Evolutionary conservation across 192 early-diverging fungal species (phyloP).

Genomic region (Lobosporangium transversale): DNA sequence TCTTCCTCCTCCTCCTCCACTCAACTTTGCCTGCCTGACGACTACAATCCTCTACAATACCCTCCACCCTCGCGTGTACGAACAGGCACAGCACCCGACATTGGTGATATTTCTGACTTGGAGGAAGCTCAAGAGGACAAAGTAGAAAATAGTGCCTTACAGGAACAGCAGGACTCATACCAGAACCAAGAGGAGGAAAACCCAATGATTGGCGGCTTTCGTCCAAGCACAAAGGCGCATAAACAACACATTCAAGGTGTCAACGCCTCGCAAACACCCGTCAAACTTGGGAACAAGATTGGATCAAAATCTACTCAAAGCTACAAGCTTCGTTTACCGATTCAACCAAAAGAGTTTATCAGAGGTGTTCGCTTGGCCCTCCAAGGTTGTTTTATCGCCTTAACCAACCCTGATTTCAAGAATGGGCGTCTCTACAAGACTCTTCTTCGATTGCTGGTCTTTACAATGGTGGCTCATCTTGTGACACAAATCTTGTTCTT

Average conservation of each 20-base stretch:
- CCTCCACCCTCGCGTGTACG: constrained; percentile 47
- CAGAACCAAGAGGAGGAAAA: not conserved
- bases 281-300: not conserved
- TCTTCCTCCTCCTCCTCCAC: constrained; percentile 21
- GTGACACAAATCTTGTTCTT: constrained; percentile 59
- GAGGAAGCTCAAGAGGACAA: constrained; percentile 5
- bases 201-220: constrained; percentile 20
- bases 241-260: constrained; percentile 40
- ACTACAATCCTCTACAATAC: constrained; percentile 52
- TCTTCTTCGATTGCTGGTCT: constrained; percentile 48
- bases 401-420: constrained; percentile 59
- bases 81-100: constrained; percentile 22
- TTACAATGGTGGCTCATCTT: constrained; percentile 52
- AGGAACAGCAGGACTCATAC: constrained; percentile 1
- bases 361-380: constrained; percentile 55
- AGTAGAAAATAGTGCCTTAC: not conserved
- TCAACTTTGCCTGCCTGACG: constrained; percentile 25
- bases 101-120: constrained; percentile 24
- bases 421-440: constrained; percentile 54
- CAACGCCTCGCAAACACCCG: not conserved
- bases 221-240: not conserved
- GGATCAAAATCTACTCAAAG: not conserved
- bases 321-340: constrained; percentile 33
- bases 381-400: constrained; percentile 54
- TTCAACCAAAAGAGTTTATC: constrained; percentile 49